Base-by-base conservation (phyloP, 1,284 basidiomycete genomes). In the Puccinia horiana region DNA sequence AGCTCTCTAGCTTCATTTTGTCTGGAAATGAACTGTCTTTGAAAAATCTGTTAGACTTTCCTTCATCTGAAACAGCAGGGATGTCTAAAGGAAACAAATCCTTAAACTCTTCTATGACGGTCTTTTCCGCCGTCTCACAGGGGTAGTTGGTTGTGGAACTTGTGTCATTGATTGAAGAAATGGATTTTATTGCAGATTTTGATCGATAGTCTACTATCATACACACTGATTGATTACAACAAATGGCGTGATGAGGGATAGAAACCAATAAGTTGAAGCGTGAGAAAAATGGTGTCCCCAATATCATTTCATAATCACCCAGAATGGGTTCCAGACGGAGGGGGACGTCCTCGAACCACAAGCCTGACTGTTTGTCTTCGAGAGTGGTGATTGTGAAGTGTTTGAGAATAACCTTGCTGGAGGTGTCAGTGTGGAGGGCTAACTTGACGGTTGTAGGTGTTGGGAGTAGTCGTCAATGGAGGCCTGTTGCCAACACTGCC, bases 221-320 rank as follows among this genome's bases (percentile, higher is more conserved):
- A 32, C 29, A n/a, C 4, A 23, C 26, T 5, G 70, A 11, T 5
- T 4, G 4, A 49, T 73, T 42, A 73, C 70, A 73, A 49, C 44
- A 32, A 9, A 73, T 20, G 52, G 40, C 4, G 3, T 73, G 40
- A 20, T 49, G 1, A 6, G 72, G 20, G 14, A 75, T 54, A 4
- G 72, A 75, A 16, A 75, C 54, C 20, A 49, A 54, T 11, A 75
- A 20, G 20, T 4, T 9, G 20, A 75, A 75, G 2, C 1, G 23
- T 4, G 72, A 35, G n/a, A 75, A 49, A 20, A 75, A 75, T 4
- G 72, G 72, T 23, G 49, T 54, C 9, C 72, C 72, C 4, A 75
- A 20, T 20, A 75, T 75, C 72, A 75, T 75, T 9, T 75, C 72
- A 35, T 75, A 26, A 9, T 12, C 1, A 1, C 72, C 72, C 26